Evolutionary conservation across 208 protist species (phyloP).

Genomic region (Acanthamoeba triangularis): DNA sequence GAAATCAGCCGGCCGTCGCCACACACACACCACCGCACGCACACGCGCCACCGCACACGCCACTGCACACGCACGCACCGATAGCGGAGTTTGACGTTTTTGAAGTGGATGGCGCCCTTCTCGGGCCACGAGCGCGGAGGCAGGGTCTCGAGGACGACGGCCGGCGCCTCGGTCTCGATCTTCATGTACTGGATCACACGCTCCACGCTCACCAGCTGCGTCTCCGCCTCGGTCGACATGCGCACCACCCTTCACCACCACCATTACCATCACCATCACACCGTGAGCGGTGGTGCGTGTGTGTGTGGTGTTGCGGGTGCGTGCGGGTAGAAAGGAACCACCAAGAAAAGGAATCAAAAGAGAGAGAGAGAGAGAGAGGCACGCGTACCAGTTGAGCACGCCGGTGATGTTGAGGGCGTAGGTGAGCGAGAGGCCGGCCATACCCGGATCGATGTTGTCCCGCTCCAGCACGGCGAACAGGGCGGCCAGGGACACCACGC

Average conservation of each 20-base stretch:
- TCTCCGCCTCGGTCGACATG: constrained; percentile 50
- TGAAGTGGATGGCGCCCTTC: constrained; percentile 84
- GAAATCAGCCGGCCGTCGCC: not conserved
- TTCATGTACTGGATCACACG: constrained; percentile 84
- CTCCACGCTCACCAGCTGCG: constrained; percentile 81
- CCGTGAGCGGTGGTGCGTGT: not conserved
- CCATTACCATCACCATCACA: too few relatives aligned
- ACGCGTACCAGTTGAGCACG: constrained; percentile 89
- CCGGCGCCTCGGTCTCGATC: constrained; percentile 77
- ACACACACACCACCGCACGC: too few relatives aligned
- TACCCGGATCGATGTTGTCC: constrained; percentile 74
- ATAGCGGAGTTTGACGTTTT: constrained; percentile 65
- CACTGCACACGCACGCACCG: not conserved
- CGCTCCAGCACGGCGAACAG: constrained; percentile 84
- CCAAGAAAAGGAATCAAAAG: not conserved
- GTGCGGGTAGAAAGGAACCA: too few relatives aligned
- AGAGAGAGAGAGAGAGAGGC: not conserved
- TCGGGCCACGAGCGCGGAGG: constrained; percentile 85
- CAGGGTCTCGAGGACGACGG: constrained; percentile 55
- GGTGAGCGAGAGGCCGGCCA: constrained; percentile 89
- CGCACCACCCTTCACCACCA: constrained; percentile 29
- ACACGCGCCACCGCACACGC: not conserved
- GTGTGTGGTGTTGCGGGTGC: too few relatives aligned
- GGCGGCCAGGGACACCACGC: constrained; percentile 89
- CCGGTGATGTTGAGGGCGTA: constrained; percentile 90